Percentiles rank a stretch among this genome's conserved stretches.
Conservation (phyloP, 2,329 filamentous ascomycete genomes). For the Botrytis pseudocinerea region DNA sequence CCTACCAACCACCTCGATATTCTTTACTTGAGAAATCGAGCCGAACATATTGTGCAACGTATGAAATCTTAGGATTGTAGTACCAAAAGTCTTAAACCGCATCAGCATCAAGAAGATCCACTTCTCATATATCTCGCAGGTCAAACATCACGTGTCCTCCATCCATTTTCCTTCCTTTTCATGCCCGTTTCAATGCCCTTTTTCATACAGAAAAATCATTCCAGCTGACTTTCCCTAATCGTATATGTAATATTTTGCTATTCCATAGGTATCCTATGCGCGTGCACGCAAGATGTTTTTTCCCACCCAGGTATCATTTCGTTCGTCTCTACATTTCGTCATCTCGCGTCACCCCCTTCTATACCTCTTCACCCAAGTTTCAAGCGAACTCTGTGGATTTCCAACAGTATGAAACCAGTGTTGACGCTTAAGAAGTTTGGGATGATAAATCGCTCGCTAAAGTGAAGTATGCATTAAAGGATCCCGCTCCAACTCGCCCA, state of each 20-base stretch:
- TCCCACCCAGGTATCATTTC: constrained; percentile 4
- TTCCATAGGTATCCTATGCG: constrained; percentile 5
- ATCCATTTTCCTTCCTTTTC: neutral
- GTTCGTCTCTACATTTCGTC: constrained; percentile 5
- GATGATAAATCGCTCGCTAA: neutral
- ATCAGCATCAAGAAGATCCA: neutral
- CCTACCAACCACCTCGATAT: neutral
- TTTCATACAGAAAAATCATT: neutral
- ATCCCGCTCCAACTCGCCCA: neutral
- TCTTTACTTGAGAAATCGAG: neutral
- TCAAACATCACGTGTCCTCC: neutral
- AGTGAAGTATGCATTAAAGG: neutral
- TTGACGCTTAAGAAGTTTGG: neutral
- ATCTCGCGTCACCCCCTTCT: neutral
- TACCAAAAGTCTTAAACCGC: constrained; percentile 2
- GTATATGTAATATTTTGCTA: constrained; percentile 10
- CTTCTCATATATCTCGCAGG: constrained; percentile 1
- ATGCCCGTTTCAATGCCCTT: neutral
- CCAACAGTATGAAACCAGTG: neutral
- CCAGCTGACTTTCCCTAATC: neutral
- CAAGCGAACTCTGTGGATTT: neutral
- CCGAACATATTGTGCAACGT: neutral
- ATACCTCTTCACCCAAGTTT: neutral
- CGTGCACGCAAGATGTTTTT: constrained; percentile 22
- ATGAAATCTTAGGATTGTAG: neutral